Evolutionary conservation across 164 flowering plant genomes (phyloP), one percentile per base, ranked within the genome.

Genomic region (Saururus chinensis): DNA sequence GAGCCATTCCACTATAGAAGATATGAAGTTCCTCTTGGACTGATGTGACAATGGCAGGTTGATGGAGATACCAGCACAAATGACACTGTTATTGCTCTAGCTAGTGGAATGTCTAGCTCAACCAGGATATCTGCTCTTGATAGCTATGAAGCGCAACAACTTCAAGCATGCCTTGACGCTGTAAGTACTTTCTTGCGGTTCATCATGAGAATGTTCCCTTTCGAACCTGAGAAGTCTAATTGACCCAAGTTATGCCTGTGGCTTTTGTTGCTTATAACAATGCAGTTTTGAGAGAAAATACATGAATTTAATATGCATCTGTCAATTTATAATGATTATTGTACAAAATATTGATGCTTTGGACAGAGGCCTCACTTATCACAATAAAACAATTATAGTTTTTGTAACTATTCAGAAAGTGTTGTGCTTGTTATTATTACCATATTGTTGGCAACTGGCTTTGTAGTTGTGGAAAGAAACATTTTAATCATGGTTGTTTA

Each of bases 11-110:
- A 30, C 37, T 30, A 30, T 30, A 30, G 37, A 30, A 30, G 37
- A 6, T 45, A 45, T 10, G 49, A 45, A 45, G 14, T 8, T 45
- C 17, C 14, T 8, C 11, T 4, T 45, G 0, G 11, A 45, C 45
- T 10, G 20, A 17, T 55, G 35, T 55, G 30, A 59, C 66, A 62
- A 19, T 58, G 75, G 66, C 79, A 93, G 99, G 97, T 95, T 26
- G 99, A 95, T 82, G 99, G 99, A 64, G 99, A 95, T 73, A 85
- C 86, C 52, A 90, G 97, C 77, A 91, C 99, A 64, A 95, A 95
- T 76, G 99, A 95, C 71, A 81, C 95, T 64, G 93, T 95, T 53
- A 81, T 95, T 74, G 99, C 97, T 60, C 79, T 95, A 76, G 97
- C 99, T 56, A 95, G 99, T 76, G 96, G 99, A 48, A 66, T 85